Conservation (phyloP, 345 rosid species). For the Lepidium sativum region DNA sequence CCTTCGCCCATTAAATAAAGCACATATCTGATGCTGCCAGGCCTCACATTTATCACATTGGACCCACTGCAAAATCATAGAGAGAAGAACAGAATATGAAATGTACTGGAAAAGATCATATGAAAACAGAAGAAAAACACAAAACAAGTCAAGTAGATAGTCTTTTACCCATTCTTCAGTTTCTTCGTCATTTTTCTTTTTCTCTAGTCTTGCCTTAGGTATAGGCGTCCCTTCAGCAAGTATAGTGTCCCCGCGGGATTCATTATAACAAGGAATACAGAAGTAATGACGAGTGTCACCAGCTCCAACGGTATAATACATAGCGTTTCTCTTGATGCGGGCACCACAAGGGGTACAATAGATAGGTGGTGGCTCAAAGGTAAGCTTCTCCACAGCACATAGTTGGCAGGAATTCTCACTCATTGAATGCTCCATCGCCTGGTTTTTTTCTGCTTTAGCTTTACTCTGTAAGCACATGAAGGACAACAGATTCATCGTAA, state of each 20-base stretch:
- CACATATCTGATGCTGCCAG: constrained; percentile 99
- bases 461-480: constrained; percentile 59
- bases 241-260: constrained; percentile 85
- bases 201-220: constrained; percentile 83
- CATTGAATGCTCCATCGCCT: constrained; percentile 97
- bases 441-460: constrained; percentile 96
- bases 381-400: constrained; percentile 99
- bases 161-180: constrained; percentile 95
- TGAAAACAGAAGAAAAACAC: not conserved
- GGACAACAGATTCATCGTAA: not conserved
- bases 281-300: constrained; percentile 96
- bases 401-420: constrained; percentile 99
- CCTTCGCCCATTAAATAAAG: constrained; percentile 93
- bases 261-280: constrained; percentile 96
- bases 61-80: constrained; percentile 79
- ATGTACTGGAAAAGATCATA: not conserved
- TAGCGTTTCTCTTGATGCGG: constrained; percentile 97
- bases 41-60: constrained; percentile 99
- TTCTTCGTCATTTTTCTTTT: constrained; percentile 99
- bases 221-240: constrained; percentile 67
- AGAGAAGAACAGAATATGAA: not conserved
- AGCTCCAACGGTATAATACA: constrained; percentile 91
- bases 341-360: constrained; percentile 98
- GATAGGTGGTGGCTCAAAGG: constrained; percentile 99
- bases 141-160: constrained; percentile 3